Evolutionary conservation across 2,329 filamentous ascomycete genomes (phyloP).

Genomic region (Paecilomyces formosus): DNA sequence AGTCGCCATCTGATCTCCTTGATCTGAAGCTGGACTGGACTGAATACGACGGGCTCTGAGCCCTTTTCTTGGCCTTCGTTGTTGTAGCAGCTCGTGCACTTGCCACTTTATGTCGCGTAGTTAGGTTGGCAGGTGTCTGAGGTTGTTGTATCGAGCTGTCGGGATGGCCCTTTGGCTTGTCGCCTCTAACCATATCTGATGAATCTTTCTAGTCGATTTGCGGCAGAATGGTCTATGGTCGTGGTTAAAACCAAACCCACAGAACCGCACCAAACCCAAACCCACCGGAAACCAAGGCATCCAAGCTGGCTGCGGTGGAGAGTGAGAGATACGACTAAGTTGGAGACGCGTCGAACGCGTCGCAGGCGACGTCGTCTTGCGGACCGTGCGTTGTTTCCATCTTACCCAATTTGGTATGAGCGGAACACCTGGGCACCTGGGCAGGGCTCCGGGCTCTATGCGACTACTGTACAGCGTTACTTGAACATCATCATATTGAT

Average conservation of each 20-base stretch:
- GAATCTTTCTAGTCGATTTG: no score
- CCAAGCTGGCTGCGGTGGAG: neutral
- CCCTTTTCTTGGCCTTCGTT: constrained; percentile 3
- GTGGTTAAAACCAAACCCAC: no score
- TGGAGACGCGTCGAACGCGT: neutral
- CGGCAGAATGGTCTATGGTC: no score
- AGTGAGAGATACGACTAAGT: no score
- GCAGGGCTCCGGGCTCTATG: no score
- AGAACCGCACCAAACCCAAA: neutral
- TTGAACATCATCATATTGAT: no score
- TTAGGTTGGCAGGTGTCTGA: constrained; percentile 1
- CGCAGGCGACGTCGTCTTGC: neutral
- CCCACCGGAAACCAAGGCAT: neutral
- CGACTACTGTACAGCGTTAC: no score
- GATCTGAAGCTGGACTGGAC: constrained; percentile 10
- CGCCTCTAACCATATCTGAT: neutral
- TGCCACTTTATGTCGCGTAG: neutral
- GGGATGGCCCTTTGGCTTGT: neutral
- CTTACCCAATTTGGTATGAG: neutral
- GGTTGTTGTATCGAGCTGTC: neutral
- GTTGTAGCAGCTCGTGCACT: constrained; percentile 2
- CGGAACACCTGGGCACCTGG: no score
- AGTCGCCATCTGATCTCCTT: constrained; percentile 11
- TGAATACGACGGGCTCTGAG: constrained; percentile 9
- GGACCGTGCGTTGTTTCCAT: neutral